These are phyloP conservation scores for Platanus orientalis DNA, from an alignment of 164 flowering plant genomes.

Conservation along the genomic window DNA sequence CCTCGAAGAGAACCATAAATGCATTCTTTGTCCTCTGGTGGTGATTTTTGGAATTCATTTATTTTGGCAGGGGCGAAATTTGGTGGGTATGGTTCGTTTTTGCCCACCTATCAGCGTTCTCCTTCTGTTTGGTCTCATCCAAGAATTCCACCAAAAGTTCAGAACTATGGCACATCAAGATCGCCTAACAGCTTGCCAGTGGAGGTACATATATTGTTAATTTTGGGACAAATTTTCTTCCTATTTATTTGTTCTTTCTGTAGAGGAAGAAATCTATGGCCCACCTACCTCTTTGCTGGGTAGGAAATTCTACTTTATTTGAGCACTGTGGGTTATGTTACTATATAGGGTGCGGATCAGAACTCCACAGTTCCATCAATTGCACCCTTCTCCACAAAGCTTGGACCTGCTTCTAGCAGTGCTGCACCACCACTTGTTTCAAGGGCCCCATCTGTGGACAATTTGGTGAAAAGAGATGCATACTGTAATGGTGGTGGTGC, in stretches of 20 bases:
- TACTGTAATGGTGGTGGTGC: slow-evolving; percentile 15
- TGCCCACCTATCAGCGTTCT: slow-evolving; percentile 58
- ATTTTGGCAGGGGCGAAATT: slow-evolving; percentile 61
- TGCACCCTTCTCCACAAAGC: slow-evolving; percentile 20
- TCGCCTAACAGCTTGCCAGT: slow-evolving; percentile 29
- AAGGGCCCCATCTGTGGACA: slow-evolving; percentile 21
- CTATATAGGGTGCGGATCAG: slow-evolving; percentile 40
- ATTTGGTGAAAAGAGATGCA: slow-evolving; percentile 25
- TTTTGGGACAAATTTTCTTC: slow-evolving; percentile 8
- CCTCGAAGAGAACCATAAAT: not conserved
- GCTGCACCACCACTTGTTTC: slow-evolving; percentile 14
- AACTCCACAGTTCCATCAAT: slow-evolving; percentile 25
- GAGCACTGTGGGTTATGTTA: slow-evolving; percentile 13
- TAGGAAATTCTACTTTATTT: slow-evolving; percentile 20
- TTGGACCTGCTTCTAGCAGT: slow-evolving; percentile 25
- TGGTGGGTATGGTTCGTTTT: slow-evolving; percentile 88
- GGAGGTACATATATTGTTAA: slow-evolving; percentile 50
- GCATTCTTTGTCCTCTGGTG: slow-evolving; percentile 4
- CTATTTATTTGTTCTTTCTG: slow-evolving; percentile 4
- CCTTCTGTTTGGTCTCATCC: slow-evolving; percentile 43
- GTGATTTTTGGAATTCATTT: not conserved
- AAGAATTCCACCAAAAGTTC: slow-evolving; percentile 39
- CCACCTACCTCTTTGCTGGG: not conserved
- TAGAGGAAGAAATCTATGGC: slow-evolving; percentile 6
- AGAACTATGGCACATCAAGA: slow-evolving; percentile 20